These are phyloP conservation scores for Hymenoscyphus occultus DNA, from an alignment of 2,329 filamentous ascomycete species.

Conservation along the genomic window DNA sequence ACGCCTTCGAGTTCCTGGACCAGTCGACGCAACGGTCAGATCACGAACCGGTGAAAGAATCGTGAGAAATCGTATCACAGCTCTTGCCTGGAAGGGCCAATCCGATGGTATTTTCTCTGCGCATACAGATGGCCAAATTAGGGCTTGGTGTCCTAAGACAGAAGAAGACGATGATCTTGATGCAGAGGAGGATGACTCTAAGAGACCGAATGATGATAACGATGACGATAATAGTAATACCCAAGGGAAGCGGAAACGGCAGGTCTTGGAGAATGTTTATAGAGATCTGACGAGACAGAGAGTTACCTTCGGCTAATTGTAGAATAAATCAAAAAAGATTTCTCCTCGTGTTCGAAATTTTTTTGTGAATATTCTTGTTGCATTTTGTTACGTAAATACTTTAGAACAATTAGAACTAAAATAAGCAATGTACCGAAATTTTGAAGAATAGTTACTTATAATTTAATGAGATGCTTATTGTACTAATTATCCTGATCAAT, in stretches of 20 bases:
- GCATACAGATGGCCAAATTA: constrained; percentile 80
- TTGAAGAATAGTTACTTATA: too few relatives aligned
- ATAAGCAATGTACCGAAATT: not conserved
- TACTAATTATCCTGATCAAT: too few relatives aligned
- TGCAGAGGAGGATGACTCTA: constrained; percentile 35
- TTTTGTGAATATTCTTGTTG: too few relatives aligned
- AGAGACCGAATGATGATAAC: constrained; percentile 37
- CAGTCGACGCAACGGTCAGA: constrained; percentile 46
- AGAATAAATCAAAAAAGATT: not conserved
- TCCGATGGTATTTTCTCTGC: constrained; percentile 75
- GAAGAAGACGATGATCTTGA: constrained; percentile 49
- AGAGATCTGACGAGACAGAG: constrained; percentile 70
- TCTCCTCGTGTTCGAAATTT: not conserved
- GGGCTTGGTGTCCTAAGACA: constrained; percentile 68
- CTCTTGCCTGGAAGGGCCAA: constrained; percentile 67
- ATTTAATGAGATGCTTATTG: too few relatives aligned
- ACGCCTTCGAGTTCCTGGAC: constrained; percentile 64
- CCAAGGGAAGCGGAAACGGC: constrained; percentile 65
- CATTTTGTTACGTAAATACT: not conserved
- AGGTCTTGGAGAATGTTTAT: constrained; percentile 77
- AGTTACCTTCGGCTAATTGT: constrained; percentile 57
- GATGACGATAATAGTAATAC: constrained; percentile 48
- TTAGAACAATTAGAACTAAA: not conserved
- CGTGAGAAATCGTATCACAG: constrained; percentile 66
- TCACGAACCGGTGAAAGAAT: constrained; percentile 52